These are phyloP conservation scores for Beauveria medogensis DNA, from an alignment of 2,329 filamentous ascomycete genomes.

Conservation along the genomic window DNA sequence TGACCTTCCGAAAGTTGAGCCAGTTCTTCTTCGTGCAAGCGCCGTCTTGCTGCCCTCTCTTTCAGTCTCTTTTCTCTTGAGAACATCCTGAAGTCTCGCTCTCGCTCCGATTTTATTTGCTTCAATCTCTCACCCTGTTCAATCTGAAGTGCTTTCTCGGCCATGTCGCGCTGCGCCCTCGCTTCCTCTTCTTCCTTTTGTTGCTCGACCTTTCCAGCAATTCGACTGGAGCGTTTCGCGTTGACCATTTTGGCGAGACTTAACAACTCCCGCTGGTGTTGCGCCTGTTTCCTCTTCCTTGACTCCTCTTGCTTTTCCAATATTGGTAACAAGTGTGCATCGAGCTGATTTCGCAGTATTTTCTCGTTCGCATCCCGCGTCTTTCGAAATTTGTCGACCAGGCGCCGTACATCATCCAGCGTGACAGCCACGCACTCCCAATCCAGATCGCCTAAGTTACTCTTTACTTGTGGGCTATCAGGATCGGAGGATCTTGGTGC, in stretches of 20 bases:
- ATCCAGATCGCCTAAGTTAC: slow-evolving; percentile 65
- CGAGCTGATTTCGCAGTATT: slow-evolving; percentile 60
- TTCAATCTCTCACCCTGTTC: slow-evolving; percentile 60
- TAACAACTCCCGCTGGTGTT: slow-evolving; percentile 69
- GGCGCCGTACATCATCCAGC: slow-evolving; percentile 64
- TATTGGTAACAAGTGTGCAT: slow-evolving; percentile 73
- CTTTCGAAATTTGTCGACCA: slow-evolving; percentile 64
- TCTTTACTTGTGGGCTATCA: slow-evolving; percentile 35
- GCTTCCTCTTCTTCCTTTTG: slow-evolving; percentile 66
- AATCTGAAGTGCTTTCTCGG: slow-evolving; percentile 48
- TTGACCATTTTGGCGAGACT: slow-evolving; percentile 82
- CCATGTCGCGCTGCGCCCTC: slow-evolving; percentile 54
- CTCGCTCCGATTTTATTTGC: slow-evolving; percentile 53
- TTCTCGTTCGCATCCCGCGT: slow-evolving; percentile 82
- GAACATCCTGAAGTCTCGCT: slow-evolving; percentile 70
- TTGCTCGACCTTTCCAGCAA: slow-evolving; percentile 73
- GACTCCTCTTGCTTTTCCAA: slow-evolving; percentile 72
- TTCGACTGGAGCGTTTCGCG: slow-evolving; percentile 85
- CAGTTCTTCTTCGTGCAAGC: slow-evolving; percentile 78
- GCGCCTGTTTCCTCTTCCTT: slow-evolving; percentile 59
- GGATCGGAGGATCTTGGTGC: slow-evolving; percentile 22
- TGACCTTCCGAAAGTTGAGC: slow-evolving; percentile 70
- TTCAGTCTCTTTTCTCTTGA: slow-evolving; percentile 79
- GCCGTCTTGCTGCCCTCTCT: slow-evolving; percentile 75
- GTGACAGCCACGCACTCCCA: slow-evolving; percentile 91